A percentile compares a stretch with the other conserved stretches of the same genome.
phyloP scores from a whole-genome alignment of 768 basidiomycete genomes.

The Leccinum subtestaceum region DNA sequence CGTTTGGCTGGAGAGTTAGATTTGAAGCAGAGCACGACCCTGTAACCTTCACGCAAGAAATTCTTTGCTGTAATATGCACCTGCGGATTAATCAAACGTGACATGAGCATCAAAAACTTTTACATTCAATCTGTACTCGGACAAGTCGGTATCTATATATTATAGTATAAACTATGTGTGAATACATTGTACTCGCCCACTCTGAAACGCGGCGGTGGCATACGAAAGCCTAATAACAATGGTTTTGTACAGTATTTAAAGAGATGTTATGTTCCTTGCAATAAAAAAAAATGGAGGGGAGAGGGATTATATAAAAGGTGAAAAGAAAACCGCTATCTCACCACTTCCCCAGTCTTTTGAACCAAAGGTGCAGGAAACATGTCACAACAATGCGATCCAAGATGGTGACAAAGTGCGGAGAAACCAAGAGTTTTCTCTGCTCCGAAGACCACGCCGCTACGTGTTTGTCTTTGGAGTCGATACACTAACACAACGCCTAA shows the following conservation, averaged over 20 bases:
- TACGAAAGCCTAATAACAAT: background rate
- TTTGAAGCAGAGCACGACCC: background rate
- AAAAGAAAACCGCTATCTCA: conserved; percentile 20
- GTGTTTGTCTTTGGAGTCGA: conserved; percentile 46
- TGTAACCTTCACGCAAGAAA: background rate
- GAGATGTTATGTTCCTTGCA: background rate
- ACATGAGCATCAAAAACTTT: background rate
- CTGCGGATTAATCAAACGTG: background rate
- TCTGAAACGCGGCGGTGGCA: background rate
- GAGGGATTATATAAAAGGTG: background rate
- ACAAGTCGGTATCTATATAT: conserved; percentile 9
- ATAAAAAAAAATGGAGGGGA: background rate
- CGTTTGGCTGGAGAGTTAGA: background rate
- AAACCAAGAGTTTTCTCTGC: conserved; percentile 39
- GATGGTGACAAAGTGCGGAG: conserved; percentile 37
- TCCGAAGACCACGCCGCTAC: conserved; percentile 48
- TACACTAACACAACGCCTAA: conserved; percentile 38
- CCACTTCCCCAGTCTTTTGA: conserved; percentile 43
- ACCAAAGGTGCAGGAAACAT: conserved; percentile 52
- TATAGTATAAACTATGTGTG: conserved; percentile 20
- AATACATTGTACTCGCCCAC: conserved; percentile 12
- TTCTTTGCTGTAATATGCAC: background rate
- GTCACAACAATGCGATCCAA: conserved; percentile 54
- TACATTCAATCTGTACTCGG: background rate
- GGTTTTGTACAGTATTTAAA: conserved; percentile 11